phyloP scores from a whole-genome alignment of 2,329 filamentous ascomycete genomes.

The Cladosporium colombiae region DNA sequence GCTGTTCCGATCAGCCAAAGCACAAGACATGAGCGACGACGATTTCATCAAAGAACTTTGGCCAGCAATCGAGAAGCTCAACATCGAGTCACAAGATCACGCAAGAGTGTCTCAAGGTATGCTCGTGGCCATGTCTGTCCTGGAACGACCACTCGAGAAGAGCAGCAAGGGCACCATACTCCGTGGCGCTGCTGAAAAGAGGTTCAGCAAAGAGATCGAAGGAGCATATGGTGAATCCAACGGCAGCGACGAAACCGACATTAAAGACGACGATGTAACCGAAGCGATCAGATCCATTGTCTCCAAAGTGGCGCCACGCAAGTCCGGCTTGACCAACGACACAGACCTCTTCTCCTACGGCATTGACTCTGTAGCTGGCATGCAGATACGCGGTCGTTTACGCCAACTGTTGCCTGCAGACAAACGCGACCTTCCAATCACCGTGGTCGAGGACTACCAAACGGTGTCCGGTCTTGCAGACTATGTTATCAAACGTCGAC shows the following conservation, averaged over 20 bases:
- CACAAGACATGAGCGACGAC: conserved; percentile 33
- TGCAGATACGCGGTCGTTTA: conserved; percentile 51
- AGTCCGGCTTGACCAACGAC: conserved; percentile 34
- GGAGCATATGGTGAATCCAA: conserved; percentile 44
- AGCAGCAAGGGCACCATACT: conserved; percentile 65
- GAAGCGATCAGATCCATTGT: conserved; percentile 37
- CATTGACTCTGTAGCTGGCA: conserved; percentile 61
- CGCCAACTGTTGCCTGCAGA: conserved; percentile 39
- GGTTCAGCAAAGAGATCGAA: conserved; percentile 51
- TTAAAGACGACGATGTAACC: conserved; percentile 39
- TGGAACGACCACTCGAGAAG: conserved; percentile 50
- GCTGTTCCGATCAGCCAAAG: conserved; percentile 48
- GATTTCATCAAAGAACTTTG: conserved; percentile 48
- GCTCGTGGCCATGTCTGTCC: conserved; percentile 49
- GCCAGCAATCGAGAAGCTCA: conserved; percentile 50
- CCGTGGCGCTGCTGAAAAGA: conserved; percentile 52
- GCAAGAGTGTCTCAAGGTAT: conserved; percentile 53
- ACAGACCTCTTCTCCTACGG: conserved; percentile 60
- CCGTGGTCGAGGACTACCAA: conserved; percentile 61
- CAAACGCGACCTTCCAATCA: conserved; percentile 52
- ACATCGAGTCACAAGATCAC: conserved; percentile 53
- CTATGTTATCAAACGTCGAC: conserved; percentile 43
- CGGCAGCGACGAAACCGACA: conserved; percentile 18
- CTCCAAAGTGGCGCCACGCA: conserved; percentile 20
- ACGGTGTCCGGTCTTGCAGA: conserved; percentile 49